Conservation (phyloP, 768 basidiomycete genomes). For the Boletus insuetus region DNA sequence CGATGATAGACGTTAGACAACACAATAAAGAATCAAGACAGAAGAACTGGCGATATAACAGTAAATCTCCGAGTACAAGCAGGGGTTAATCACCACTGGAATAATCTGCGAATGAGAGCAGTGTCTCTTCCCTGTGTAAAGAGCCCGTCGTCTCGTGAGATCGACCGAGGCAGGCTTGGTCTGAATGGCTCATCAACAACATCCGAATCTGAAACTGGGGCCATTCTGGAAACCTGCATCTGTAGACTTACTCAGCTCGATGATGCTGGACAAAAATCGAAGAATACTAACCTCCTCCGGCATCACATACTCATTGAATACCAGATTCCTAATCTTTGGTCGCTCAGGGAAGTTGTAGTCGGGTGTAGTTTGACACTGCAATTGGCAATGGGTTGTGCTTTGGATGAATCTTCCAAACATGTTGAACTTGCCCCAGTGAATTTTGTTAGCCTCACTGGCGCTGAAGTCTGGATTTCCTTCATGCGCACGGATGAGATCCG, state of each 20-base stretch:
- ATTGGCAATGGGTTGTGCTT: conserved; percentile 74
- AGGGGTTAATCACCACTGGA: conserved; percentile 38
- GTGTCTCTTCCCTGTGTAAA: conserved; percentile 38
- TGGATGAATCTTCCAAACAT: conserved; percentile 87
- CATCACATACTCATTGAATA: conserved; percentile 63
- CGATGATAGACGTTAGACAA: conserved; percentile 25
- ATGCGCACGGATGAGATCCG: conserved; percentile 84
- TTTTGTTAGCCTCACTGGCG: conserved; percentile 59
- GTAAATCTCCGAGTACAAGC: conserved; percentile 22
- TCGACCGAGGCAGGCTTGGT: conserved; percentile 31
- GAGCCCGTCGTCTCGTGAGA: conserved; percentile 32
- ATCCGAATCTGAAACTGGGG: conserved; percentile 44
- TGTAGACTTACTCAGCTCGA: conserved; percentile 25
- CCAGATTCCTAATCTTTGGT: conserved; percentile 48
- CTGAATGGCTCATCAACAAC: conserved; percentile 42
- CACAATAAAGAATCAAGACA: conserved; percentile 28
- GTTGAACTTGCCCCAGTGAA: conserved; percentile 96
- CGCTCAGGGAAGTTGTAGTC: conserved; percentile 67
- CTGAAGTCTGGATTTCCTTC: conserved; percentile 79
- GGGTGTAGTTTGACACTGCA: conserved; percentile 57
- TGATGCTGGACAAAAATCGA: neutral
- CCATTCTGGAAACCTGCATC: conserved; percentile 68
- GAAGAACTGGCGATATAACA: conserved; percentile 28
- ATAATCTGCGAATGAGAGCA: conserved; percentile 49
- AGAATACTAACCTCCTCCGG: conserved; percentile 53